Percentiles rank a stretch among this genome's conserved stretches.
Evolutionary conservation across 768 basidiomycete genomes (phyloP).

Genomic region (Naematelia aurantialba): DNA sequence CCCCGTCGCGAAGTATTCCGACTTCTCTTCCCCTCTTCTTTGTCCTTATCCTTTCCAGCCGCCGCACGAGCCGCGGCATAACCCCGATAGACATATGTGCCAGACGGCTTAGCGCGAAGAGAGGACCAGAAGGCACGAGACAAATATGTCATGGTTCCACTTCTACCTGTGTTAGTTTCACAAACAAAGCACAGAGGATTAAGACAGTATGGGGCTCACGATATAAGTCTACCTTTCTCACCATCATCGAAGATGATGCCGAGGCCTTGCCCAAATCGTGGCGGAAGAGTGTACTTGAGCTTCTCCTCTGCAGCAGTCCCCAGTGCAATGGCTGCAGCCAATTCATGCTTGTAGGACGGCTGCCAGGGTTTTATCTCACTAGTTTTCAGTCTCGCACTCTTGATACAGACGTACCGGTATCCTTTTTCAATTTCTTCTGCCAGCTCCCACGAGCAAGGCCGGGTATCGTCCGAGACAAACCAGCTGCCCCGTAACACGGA

Average conservation of each 20-base stretch:
- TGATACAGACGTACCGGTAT: constrained; percentile 26
- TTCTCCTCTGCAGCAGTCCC: constrained; percentile 52
- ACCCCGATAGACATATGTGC: constrained; percentile 51
- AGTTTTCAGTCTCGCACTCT: constrained; percentile 8
- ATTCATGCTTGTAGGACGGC: constrained; percentile 52
- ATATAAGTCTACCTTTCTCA: constrained; percentile 47
- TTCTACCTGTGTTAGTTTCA: constrained; percentile 14
- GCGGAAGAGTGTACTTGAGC: constrained; percentile 47
- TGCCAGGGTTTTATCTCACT: constrained; percentile 51
- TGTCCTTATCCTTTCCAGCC: constrained; percentile 25
- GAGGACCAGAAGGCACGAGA: constrained; percentile 48
- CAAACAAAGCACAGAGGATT: background rate
- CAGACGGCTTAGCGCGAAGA: constrained; percentile 44
- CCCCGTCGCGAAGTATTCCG: constrained; percentile 33
- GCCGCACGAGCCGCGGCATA: constrained; percentile 45
- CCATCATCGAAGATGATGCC: constrained; percentile 52
- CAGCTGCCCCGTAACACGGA: constrained; percentile 52
- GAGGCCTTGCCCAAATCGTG: constrained; percentile 36
- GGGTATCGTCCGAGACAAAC: constrained; percentile 52
- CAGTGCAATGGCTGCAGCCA: constrained; percentile 49
- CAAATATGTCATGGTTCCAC: constrained; percentile 42
- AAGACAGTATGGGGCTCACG: constrained; percentile 31
- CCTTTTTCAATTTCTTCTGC: constrained; percentile 51
- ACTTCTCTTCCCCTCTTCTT: constrained; percentile 13
- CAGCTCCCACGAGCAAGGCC: constrained; percentile 52